These are phyloP conservation scores for Aspergillus ochraceoroseus DNA, from an alignment of 2,329 filamentous ascomycete species.

Conservation along the genomic window DNA sequence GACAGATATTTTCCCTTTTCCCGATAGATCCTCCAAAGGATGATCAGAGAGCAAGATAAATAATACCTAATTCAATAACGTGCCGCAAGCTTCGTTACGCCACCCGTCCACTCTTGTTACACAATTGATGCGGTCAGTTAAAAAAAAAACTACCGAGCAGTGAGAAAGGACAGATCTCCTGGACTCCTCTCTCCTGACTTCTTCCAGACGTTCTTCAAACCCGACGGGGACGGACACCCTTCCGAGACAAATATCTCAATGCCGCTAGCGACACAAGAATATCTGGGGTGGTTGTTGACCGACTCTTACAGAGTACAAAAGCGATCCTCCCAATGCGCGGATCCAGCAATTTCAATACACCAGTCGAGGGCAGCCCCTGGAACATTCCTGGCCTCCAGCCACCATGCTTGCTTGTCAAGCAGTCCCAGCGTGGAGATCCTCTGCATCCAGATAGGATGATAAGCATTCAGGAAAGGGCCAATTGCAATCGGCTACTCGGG, in stretches of 20 bases:
- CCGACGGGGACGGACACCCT: too few species aligned
- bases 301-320: too few species aligned
- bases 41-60: slow-evolving; percentile 1
- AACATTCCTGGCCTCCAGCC: background rate
- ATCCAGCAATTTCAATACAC: too few species aligned
- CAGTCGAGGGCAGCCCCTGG: too few species aligned
- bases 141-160: background rate
- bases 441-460: slow-evolving; percentile 12
- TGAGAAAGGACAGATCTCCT: too few species aligned
- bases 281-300: too few species aligned
- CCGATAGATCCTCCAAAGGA: background rate
- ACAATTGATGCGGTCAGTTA: slow-evolving; percentile 4
- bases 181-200: too few species aligned
- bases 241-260: too few species aligned
- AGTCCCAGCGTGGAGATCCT: background rate
- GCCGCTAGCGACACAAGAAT: too few species aligned
- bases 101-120: slow-evolving; percentile 3
- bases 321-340: too few species aligned
- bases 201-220: too few species aligned
- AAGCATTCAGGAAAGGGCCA: slow-evolving; percentile 12
- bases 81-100: slow-evolving; percentile 1
- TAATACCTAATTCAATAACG: background rate
- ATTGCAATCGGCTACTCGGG: slow-evolving; percentile 6
- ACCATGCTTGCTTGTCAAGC: background rate
- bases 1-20: background rate